A percentile compares a stretch with the other conserved stretches of the same genome.
phyloP scores from a whole-genome alignment of 2,329 filamentous ascomycete genomes.

The Simplicillium aogashimaense region DNA sequence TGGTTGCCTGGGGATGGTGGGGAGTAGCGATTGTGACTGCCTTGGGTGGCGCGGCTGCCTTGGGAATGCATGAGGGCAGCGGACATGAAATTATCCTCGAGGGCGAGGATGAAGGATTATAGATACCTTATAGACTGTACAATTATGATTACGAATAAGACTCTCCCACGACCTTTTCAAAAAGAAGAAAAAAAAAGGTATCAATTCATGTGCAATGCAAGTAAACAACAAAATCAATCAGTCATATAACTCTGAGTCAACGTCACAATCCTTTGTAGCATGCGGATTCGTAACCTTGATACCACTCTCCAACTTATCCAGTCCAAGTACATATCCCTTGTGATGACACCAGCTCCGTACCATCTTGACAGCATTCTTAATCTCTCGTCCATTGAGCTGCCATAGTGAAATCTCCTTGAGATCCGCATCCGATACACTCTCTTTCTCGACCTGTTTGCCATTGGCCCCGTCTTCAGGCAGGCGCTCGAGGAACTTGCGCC shows the following conservation, averaged over 20 bases:
- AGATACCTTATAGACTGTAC: background rate
- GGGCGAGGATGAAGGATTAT: constrained; percentile 27
- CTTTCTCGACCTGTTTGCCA: constrained; percentile 1
- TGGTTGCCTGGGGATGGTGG: constrained; percentile 40
- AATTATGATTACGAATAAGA: background rate
- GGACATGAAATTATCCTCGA: constrained; percentile 50
- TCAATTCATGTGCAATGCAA: no score
- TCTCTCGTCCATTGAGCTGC: constrained; percentile 35
- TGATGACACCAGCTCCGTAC: constrained; percentile 32
- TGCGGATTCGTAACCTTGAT: constrained; percentile 35
- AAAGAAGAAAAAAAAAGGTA: background rate
- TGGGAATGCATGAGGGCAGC: constrained; percentile 54
- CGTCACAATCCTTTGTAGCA: constrained; percentile 21
- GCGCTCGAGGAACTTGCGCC: constrained; percentile 34
- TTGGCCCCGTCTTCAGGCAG: constrained; percentile 12
- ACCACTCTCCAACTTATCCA: constrained; percentile 30
- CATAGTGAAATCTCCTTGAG: constrained; percentile 26
- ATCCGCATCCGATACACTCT: constrained; percentile 19
- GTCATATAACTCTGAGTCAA: constrained; percentile 17
- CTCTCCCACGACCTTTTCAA: background rate
- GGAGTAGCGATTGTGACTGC: constrained; percentile 37
- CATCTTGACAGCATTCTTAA: constrained; percentile 38
- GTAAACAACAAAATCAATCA: constrained; percentile 1
- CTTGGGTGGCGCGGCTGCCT: constrained; percentile 46
- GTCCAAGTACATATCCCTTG: constrained; percentile 30